Base-by-base conservation (phyloP, 2,329 filamentous ascomycete genomes). In the Fusarium coicis region DNA sequence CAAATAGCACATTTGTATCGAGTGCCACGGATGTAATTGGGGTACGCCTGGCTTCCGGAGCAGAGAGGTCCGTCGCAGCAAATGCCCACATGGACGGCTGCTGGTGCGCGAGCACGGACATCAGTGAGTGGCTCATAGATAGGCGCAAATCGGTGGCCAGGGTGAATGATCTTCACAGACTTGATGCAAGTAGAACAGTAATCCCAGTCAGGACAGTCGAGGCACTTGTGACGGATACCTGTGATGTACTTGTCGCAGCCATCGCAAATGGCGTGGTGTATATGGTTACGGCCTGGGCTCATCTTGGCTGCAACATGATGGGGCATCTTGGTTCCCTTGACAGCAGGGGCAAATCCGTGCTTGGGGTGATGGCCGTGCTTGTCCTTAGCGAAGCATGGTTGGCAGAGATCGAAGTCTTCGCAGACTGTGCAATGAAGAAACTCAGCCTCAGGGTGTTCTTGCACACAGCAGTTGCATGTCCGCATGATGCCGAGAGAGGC, bases 1-100 rank as follows among this genome's bases (percentile, higher is more conserved):
- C 96, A 99, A 63, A 99, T 92, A 58, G 96, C 94, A 80, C 96
- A 99, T 90, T 99, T 99, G 89, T 96, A 99, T 73, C 96, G 93
- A 68, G 93, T 89, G 57, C 96, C 97, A 60, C 88, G 87, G 78
- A 99, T 98, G 84, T 95, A 97, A 40, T 85, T 89, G 87, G 79
- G 86, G 80, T 80, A 87, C 75, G 77, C 87, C 76, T 83, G 86
- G 23, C 71, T 85, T 77, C 85, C 84, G 67, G 88, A 88, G 88
- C 96, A 99, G 47, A 97, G 88, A 30, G 95, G 95, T 2, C 96
- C 96, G 81, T 99, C 96, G 80, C 96, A 99, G 87, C 93, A 97
- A 80, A 98, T 96, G 65, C 95, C 96, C 72, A 88, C 87, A 80
- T 99, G 96, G 44, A 90, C 87, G 64, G 86, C 83, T 15, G 79